Evolutionary conservation across 495 filamentous ascomycete species (phyloP), one percentile per base, ranked within the genome.

Genomic region (Penicillium waksmanii): DNA sequence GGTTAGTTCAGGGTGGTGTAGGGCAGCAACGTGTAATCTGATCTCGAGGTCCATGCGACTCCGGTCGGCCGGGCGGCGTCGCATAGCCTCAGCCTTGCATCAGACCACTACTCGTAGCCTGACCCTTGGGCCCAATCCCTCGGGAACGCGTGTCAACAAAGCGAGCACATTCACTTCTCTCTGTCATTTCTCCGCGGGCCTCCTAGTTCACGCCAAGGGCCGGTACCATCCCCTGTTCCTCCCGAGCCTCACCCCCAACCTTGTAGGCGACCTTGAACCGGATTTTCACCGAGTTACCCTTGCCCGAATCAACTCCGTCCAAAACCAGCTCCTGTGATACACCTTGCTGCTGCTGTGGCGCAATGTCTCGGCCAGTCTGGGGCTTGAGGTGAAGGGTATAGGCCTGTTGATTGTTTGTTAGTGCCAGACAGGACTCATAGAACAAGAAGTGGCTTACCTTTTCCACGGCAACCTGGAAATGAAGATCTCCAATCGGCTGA

Each of bases 201-300:
- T 50, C 17, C 69, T 68, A 88, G 47, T 88, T 82, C 73, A 97
- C 83, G 3, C 89, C 89, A 70, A 98, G 84, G 55, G 89, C 81
- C n/a, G 87, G 82, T 56, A 98, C 89, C 81, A 96, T 92, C 17
- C 94, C 95, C 74, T 91, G 91, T 77, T 98, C 93, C 56, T 89
- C 84, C 56, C 81, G 85, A 66, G 82, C 71, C 65, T 87, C 82
- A 9, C 70, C 77, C 2, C 83, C 90, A 3, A 95, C 68, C 67
- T 83, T 85, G 73, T 98, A 98, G 15, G 85, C 83, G 10, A 88
- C 88, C 67, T 90, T 89, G 90, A 92, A 98, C 61, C 95, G 78
- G 72, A 98, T 84, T 76, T 93, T 96, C 59, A 96, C 87, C 52
- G 75, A 80, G 48, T 85, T 86, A 3, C 92, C 93, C 65, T 90